Evolutionary conservation across 2,329 filamentous ascomycete genomes (phyloP).

Genomic region (Spiromastix sp.): DNA sequence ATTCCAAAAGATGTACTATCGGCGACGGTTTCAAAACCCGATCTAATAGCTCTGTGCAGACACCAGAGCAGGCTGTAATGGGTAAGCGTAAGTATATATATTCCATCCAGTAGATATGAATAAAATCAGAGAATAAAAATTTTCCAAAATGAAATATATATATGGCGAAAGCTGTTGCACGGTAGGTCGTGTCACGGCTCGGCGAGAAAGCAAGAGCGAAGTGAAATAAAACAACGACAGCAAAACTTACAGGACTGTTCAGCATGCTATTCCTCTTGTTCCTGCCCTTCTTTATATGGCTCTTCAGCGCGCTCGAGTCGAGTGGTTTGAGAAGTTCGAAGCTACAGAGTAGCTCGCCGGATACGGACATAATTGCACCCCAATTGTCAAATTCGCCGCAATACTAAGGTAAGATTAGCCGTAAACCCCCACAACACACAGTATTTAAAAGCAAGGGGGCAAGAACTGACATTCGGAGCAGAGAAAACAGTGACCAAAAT

Average conservation of each 20-base stretch:
- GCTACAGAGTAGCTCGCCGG: conserved; percentile 82
- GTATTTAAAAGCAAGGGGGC: too few relatives aligned
- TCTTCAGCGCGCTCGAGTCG: conserved; percentile 92
- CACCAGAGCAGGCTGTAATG: conserved; percentile 30
- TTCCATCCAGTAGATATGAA: too few relatives aligned
- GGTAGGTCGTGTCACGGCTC: conserved; percentile 12
- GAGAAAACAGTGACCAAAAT: conserved; percentile 95
- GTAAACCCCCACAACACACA: not conserved
- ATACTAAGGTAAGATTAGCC: conserved; percentile 50
- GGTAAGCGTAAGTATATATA: conserved; percentile 12
- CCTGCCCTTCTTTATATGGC: conserved; percentile 95
- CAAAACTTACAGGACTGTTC: conserved; percentile 80
- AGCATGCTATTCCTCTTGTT: conserved; percentile 92
- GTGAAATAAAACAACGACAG: conserved; percentile 19
- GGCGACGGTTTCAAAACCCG: too few relatives aligned
- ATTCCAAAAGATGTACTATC: too few relatives aligned
- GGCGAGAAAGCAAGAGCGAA: conserved; percentile 13
- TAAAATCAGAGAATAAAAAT: too few relatives aligned
- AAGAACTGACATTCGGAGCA: conserved; percentile 74
- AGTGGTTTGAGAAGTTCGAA: conserved; percentile 95
- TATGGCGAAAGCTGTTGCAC: conserved; percentile 9
- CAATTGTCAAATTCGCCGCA: conserved; percentile 99
- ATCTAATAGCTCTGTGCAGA: conserved; percentile 35
- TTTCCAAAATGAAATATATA: too few relatives aligned
- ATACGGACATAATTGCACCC: conserved; percentile 98